Percentiles rank a stretch among this genome's conserved stretches.
phyloP scores from a whole-genome alignment of 768 basidiomycete genomes.

The Rubroboletus satanas region DNA sequence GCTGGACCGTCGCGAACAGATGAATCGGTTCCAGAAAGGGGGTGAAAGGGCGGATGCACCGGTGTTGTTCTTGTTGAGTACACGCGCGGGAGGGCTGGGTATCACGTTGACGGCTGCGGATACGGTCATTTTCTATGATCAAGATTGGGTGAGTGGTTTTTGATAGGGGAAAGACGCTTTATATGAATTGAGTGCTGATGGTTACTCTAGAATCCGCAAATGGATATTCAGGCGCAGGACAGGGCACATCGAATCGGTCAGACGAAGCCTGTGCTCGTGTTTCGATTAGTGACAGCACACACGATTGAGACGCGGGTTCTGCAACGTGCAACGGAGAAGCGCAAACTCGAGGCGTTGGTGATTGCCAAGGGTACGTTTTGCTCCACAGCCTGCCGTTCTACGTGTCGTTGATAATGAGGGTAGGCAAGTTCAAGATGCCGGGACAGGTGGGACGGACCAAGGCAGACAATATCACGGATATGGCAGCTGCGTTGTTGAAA shows the following conservation, averaged over 20 bases:
- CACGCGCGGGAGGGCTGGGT: constrained; percentile 92
- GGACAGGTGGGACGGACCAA: constrained; percentile 51
- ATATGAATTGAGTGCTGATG: constrained; percentile 2
- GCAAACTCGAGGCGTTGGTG: constrained; percentile 89
- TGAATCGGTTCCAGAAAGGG: constrained; percentile 77
- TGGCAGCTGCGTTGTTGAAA: constrained; percentile 71
- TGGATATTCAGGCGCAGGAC: constrained; percentile 95
- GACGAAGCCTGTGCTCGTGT: constrained; percentile 84
- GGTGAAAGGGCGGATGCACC: constrained; percentile 63
- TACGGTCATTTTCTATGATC: constrained; percentile 27
- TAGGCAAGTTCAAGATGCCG: constrained; percentile 83
- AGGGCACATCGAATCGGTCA: constrained; percentile 96
- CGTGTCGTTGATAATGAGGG: neutral
- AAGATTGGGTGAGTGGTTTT: constrained; percentile 20
- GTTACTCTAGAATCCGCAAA: constrained; percentile 75
- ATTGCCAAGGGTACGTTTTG: constrained; percentile 73
- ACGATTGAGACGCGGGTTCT: constrained; percentile 93
- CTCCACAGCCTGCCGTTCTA: neutral
- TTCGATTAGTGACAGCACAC: constrained; percentile 80
- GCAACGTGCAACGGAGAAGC: constrained; percentile 80
- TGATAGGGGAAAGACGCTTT: neutral
- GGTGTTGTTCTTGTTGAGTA: constrained; percentile 80
- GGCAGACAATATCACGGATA: constrained; percentile 68
- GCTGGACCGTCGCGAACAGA: constrained; percentile 77
- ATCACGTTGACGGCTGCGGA: constrained; percentile 84